A percentile compares a stretch with the other conserved stretches of the same genome.
Conservation (phyloP, 352 stramenopile species). For the Globisporangium cylindrosporum region DNA sequence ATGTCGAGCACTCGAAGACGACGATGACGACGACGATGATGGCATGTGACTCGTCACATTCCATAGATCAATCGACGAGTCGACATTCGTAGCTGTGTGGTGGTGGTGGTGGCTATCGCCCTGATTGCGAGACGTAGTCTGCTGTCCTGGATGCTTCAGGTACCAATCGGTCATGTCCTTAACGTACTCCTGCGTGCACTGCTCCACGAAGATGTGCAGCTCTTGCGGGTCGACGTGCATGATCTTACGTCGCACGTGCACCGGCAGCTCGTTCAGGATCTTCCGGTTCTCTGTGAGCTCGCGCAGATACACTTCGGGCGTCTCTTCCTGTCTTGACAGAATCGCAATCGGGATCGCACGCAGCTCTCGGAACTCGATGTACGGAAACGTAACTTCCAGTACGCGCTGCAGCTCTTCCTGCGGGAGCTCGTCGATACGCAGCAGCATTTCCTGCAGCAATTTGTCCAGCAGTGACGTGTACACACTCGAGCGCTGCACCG, state of each 20-base stretch:
- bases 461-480: slow-evolving; percentile 69
- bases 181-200: slow-evolving; percentile 75
- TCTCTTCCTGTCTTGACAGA: slow-evolving; percentile 75
- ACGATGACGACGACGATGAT: slow-evolving; percentile 28
- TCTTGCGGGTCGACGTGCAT: slow-evolving; percentile 68
- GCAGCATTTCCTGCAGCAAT: slow-evolving; percentile 67
- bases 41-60: slow-evolving; percentile 74
- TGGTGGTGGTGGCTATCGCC: slow-evolving; percentile 31
- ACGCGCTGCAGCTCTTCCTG: slow-evolving; percentile 68
- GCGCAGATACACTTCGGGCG: slow-evolving; percentile 67
- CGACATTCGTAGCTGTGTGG: slow-evolving; percentile 15
- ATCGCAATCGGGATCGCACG: slow-evolving; percentile 82
- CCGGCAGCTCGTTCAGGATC: slow-evolving; percentile 71
- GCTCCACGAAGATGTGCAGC: slow-evolving; percentile 68
- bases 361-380: slow-evolving; percentile 87
- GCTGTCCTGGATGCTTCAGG: slow-evolving; percentile 36
- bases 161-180: slow-evolving; percentile 68
- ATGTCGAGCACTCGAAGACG: slow-evolving; percentile 17
- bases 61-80: slow-evolving; percentile 39
- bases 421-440: slow-evolving; percentile 67
- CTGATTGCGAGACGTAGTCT: slow-evolving; percentile 15
- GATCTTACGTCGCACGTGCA: slow-evolving; percentile 83
- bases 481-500: slow-evolving; percentile 54
- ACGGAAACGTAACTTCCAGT: slow-evolving; percentile 82
- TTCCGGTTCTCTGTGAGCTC: slow-evolving; percentile 81